phyloP scores from a whole-genome alignment of 2,329 filamentous ascomycete species.

The Ascochyta viciae-villosae region DNA sequence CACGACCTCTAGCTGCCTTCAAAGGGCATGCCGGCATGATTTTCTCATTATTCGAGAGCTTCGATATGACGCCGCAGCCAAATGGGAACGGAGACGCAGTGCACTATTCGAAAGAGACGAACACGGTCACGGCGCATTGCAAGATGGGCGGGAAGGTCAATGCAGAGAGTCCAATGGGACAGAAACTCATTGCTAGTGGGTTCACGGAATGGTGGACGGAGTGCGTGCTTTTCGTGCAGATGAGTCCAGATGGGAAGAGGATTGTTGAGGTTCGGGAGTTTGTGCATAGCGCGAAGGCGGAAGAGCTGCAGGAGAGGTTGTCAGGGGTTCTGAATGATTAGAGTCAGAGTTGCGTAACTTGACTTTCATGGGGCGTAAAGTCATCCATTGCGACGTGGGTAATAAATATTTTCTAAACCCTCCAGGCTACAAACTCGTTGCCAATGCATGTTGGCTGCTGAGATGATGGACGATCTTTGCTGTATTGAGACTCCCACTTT shows the following conservation, averaged over 20 bases:
- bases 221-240: conserved; percentile 33
- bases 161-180: conserved; percentile 24
- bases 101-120: conserved; percentile 30
- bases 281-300: conserved; percentile 50
- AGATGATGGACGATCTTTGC: not conserved
- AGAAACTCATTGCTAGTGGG: conserved; percentile 23
- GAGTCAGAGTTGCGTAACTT: too few species aligned
- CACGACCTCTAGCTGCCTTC: conserved; percentile 48
- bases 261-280: conserved; percentile 48
- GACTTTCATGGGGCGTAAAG: not conserved
- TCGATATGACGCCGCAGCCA: conserved; percentile 50
- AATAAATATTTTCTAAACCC: too few species aligned
- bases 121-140: conserved; percentile 48
- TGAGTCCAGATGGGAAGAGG: conserved; percentile 31
- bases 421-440: not conserved
- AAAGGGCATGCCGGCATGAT: conserved; percentile 50
- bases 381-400: too few species aligned
- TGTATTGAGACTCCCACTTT: not conserved
- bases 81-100: conserved; percentile 44
- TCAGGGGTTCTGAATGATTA: conserved; percentile 42
- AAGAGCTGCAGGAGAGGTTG: conserved; percentile 48
- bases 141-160: conserved; percentile 37
- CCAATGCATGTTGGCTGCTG: not conserved
- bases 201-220: conserved; percentile 37
- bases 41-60: conserved; percentile 52